A percentile compares a stretch with the other conserved stretches of the same genome.
Conservation (phyloP, 768 basidiomycete genomes). For the Psilocybe tampanensis region DNA sequence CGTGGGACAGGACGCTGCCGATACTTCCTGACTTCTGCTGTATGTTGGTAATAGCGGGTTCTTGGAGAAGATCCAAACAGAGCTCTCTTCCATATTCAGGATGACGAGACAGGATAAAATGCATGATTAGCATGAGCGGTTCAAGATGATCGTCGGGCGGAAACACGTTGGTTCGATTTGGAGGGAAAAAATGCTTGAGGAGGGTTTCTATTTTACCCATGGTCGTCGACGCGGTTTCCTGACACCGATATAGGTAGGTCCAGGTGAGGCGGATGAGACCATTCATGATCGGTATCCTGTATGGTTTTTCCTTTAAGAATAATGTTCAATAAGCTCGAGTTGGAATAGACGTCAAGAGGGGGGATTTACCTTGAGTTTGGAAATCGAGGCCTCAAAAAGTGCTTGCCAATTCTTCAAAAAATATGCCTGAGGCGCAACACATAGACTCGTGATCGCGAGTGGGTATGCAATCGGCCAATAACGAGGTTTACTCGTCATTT, state of each 20-base stretch:
- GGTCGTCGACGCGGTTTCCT: slow-evolving; percentile 81
- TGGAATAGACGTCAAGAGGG: neutral
- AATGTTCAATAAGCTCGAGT: slow-evolving; percentile 8
- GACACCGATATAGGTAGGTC: slow-evolving; percentile 95
- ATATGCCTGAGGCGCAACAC: slow-evolving; percentile 84
- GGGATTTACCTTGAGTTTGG: slow-evolving; percentile 74
- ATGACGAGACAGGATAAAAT: slow-evolving; percentile 83
- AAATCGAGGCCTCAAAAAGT: slow-evolving; percentile 71
- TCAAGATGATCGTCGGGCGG: slow-evolving; percentile 79
- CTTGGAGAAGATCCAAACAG: slow-evolving; percentile 80
- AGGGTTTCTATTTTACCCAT: slow-evolving; percentile 77
- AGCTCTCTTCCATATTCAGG: slow-evolving; percentile 85
- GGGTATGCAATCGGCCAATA: slow-evolving; percentile 92
- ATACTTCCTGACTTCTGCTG: slow-evolving; percentile 47
- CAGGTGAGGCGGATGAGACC: slow-evolving; percentile 83
- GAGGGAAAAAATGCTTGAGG: slow-evolving; percentile 78
- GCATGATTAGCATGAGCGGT: slow-evolving; percentile 74
- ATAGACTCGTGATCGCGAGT: slow-evolving; percentile 78
- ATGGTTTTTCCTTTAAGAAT: slow-evolving; percentile 69
- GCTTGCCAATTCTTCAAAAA: slow-evolving; percentile 82
- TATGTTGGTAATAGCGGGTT: slow-evolving; percentile 48
- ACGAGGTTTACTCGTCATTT: slow-evolving; percentile 85
- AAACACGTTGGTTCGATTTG: slow-evolving; percentile 58
- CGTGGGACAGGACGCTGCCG: slow-evolving; percentile 56
- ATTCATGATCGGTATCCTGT: slow-evolving; percentile 74